These are phyloP conservation scores for Pseudoneurospora amorphoporcata DNA, from an alignment of 495 filamentous ascomycete genomes.

Conservation along the genomic window DNA sequence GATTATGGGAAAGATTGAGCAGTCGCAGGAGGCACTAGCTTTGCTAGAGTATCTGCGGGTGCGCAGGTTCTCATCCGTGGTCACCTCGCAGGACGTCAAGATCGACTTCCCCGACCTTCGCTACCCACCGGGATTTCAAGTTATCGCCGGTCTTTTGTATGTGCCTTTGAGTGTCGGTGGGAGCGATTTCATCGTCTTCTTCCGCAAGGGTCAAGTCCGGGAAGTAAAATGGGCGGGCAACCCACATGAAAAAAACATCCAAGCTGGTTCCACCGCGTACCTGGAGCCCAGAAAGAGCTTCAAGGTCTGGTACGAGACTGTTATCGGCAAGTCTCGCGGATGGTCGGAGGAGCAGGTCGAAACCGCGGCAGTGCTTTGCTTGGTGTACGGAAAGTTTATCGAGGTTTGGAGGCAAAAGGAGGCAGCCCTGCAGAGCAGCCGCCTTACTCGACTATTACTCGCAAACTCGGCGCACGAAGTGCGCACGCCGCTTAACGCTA, in stretches of 20 bases:
- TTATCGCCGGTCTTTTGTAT: slow-evolving; percentile 73
- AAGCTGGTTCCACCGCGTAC: slow-evolving; percentile 56
- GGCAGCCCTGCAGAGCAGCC: slow-evolving; percentile 68
- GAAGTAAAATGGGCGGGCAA: slow-evolving; percentile 93
- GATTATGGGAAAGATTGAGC: slow-evolving; percentile 62
- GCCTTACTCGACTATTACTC: slow-evolving; percentile 68
- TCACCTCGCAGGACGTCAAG: slow-evolving; percentile 65
- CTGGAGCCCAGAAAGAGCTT: slow-evolving; percentile 72
- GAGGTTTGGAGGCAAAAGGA: slow-evolving; percentile 93
- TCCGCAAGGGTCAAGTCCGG: slow-evolving; percentile 65
- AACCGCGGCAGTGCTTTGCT: slow-evolving; percentile 77
- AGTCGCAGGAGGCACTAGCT: slow-evolving; percentile 76
- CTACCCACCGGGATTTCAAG: slow-evolving; percentile 68
- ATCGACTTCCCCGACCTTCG: slow-evolving; percentile 76
- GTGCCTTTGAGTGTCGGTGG: slow-evolving; percentile 74
- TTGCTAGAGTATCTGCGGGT: slow-evolving; percentile 79
- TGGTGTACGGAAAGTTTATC: slow-evolving; percentile 75
- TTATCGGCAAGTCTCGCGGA: slow-evolving; percentile 64
- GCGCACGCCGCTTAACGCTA: slow-evolving; percentile 86
- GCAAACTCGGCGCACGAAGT: slow-evolving; percentile 95
- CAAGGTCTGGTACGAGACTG: slow-evolving; percentile 63
- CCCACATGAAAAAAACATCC: slow-evolving; percentile 71
- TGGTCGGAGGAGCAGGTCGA: slow-evolving; percentile 72
- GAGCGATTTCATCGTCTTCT: slow-evolving; percentile 84
- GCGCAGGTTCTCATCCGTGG: slow-evolving; percentile 63